phyloP scores from a whole-genome alignment of 805 yeast genomes.

The Candida namnaoensis region DNA sequence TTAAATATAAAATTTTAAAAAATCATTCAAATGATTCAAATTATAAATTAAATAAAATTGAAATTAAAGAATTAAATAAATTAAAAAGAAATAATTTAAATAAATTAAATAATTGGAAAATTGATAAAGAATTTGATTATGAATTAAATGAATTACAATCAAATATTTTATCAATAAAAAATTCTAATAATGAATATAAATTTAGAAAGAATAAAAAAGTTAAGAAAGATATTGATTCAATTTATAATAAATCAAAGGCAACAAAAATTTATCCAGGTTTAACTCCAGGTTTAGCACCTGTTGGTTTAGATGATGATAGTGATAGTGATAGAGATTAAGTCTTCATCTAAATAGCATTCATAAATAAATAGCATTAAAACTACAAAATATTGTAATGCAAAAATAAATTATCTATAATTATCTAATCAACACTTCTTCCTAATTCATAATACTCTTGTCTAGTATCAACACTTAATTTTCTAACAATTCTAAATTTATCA shows the following conservation, averaged over 20 bases:
- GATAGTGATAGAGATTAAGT: conserved; percentile 17
- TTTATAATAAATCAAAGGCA: conserved; percentile 8
- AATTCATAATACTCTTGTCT: conserved; percentile 68
- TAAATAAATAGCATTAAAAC: too few relatives aligned
- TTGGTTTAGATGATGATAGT: conserved; percentile 48
- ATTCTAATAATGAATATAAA: conserved; percentile 22
- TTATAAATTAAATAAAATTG: conserved; percentile 22
- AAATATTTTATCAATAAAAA: conserved; percentile 34
- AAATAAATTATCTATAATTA: too few relatives aligned
- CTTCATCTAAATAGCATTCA: neutral
- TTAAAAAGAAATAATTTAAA: conserved; percentile 27
- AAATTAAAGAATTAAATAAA: conserved; percentile 23
- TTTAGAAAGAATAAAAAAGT: conserved; percentile 21
- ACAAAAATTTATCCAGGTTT: conserved; percentile 44
- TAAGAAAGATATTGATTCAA: neutral
- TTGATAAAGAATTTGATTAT: conserved; percentile 21
- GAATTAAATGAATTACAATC: conserved; percentile 34
- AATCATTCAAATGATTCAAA: conserved; percentile 18
- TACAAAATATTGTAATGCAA: too few relatives aligned
- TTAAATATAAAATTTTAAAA: conserved; percentile 24
- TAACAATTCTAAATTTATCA: conserved; percentile 64
- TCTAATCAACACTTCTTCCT: conserved; percentile 24
- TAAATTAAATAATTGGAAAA: conserved; percentile 32
- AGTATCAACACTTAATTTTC: conserved; percentile 71
- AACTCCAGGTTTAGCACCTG: conserved; percentile 84